phyloP scores from a whole-genome alignment of 148 eudicot genomes.

The Cornus florida region DNA sequence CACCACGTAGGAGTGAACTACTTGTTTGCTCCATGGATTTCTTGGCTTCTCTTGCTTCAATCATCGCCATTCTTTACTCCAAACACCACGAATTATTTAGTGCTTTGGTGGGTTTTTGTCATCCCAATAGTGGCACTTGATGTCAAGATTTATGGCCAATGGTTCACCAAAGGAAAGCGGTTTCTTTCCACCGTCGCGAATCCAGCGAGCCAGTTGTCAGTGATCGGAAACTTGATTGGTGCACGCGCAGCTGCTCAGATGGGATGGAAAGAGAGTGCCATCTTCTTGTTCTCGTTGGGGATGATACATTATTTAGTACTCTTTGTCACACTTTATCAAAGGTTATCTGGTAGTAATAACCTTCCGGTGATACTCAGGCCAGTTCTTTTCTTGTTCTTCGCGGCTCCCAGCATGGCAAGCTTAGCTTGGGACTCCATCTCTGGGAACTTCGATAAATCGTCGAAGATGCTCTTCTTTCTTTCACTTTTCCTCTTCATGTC shows the following conservation, averaged over 20 bases:
- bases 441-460: slow-evolving; percentile 32
- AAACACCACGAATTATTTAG: slow-evolving; percentile 5
- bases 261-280: slow-evolving; percentile 45
- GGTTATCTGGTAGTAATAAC: slow-evolving; percentile 20
- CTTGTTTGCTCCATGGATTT: slow-evolving; percentile 48
- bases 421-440: slow-evolving; percentile 42
- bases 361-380: slow-evolving; percentile 35
- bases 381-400: slow-evolving; percentile 48
- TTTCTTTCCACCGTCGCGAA: slow-evolving; percentile 41
- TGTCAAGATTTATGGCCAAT: slow-evolving; percentile 50
- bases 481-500: slow-evolving; percentile 48
- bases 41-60: slow-evolving; percentile 41
- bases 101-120: slow-evolving; percentile 38
- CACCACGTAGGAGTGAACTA: slow-evolving; percentile 45
- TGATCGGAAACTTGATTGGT: slow-evolving; percentile 43
- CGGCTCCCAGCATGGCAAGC: slow-evolving; percentile 46
- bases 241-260: slow-evolving; percentile 36
- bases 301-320: slow-evolving; percentile 43
- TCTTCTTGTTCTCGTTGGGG: slow-evolving; percentile 41
- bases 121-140: slow-evolving; percentile 39
- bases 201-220: slow-evolving; percentile 47
- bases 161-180: slow-evolving; percentile 48
- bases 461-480: slow-evolving; percentile 53
- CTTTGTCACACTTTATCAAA: slow-evolving; percentile 47
- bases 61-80: slow-evolving; percentile 28